These are phyloP conservation scores for Penicillium sclerotiorum DNA, from an alignment of 2,329 filamentous ascomycete species.

Conservation along the genomic window DNA sequence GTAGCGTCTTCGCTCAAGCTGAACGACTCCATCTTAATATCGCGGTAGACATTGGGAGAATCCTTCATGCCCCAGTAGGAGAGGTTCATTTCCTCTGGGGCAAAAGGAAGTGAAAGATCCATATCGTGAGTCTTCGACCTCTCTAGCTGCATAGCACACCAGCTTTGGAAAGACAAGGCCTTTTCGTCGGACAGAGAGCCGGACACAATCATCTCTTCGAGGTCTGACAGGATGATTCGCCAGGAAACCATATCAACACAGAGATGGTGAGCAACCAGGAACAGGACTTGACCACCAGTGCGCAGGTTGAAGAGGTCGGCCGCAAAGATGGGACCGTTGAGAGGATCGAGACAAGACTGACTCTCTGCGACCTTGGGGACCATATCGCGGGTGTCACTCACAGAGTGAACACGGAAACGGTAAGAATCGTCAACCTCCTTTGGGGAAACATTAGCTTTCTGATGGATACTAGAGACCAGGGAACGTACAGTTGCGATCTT, in stretches of 20 bases:
- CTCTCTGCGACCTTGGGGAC: conserved; percentile 32
- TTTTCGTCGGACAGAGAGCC: conserved; percentile 36
- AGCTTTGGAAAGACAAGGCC: conserved; percentile 43
- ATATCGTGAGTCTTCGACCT: conserved; percentile 24
- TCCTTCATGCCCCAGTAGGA: conserved; percentile 42
- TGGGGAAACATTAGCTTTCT: conserved; percentile 11
- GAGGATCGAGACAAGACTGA: conserved; percentile 35
- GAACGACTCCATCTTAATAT: conserved; percentile 39
- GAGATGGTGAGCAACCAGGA: conserved; percentile 33
- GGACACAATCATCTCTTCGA: conserved; percentile 38
- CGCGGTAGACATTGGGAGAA: conserved; percentile 36
- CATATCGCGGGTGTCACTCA: conserved; percentile 27
- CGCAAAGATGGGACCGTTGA: conserved; percentile 40
- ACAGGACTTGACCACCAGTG: conserved; percentile 34
- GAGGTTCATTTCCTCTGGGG: conserved; percentile 34
- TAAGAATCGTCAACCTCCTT: conserved; percentile 37
- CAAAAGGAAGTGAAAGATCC: conserved; percentile 27
- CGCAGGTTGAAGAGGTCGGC: conserved; percentile 43
- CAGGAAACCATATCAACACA: conserved; percentile 38
- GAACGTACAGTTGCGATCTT: conserved; percentile 28
- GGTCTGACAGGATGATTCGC: conserved; percentile 40
- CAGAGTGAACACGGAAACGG: conserved; percentile 32
- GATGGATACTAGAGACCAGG: neutral
- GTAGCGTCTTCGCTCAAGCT: conserved; percentile 35
- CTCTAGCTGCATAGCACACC: conserved; percentile 38